Conservation (phyloP, 331 rosid species). For the Rosa hybrid region DNA sequence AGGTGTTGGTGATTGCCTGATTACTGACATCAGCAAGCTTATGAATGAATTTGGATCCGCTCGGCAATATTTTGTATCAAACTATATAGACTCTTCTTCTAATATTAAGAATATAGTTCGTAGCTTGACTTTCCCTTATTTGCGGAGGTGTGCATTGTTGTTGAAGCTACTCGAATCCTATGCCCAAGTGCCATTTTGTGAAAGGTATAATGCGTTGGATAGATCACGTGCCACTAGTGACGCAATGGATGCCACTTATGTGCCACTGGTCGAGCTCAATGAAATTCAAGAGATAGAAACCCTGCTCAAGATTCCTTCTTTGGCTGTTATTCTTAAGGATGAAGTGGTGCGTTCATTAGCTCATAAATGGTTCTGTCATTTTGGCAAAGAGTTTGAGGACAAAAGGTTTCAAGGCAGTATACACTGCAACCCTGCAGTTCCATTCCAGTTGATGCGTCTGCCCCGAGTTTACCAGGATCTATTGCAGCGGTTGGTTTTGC, state of each 20-base stretch:
- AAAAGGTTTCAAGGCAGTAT: slow-evolving; percentile 37
- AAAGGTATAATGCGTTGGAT: slow-evolving; percentile 52
- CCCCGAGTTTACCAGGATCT: slow-evolving; percentile 88
- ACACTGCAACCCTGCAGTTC: slow-evolving; percentile 75
- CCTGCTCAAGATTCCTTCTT: slow-evolving; percentile 72
- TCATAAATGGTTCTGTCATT: slow-evolving; percentile 70
- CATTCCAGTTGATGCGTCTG: slow-evolving; percentile 81
- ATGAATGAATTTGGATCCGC: slow-evolving; percentile 49
- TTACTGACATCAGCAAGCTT: slow-evolving; percentile 63
- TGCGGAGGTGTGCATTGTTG: slow-evolving; percentile 90
- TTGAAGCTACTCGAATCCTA: slow-evolving; percentile 65
- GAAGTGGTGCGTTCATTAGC: slow-evolving; percentile 55
- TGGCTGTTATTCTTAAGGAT: slow-evolving; percentile 75
- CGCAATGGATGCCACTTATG: slow-evolving; percentile 43
- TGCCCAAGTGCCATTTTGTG: slow-evolving; percentile 61
- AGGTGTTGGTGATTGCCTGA: slow-evolving; percentile 58
- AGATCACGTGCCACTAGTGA: slow-evolving; percentile 45
- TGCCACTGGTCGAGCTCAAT: slow-evolving; percentile 46
- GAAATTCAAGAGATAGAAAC: slow-evolving; percentile 76
- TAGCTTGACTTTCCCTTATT: slow-evolving; percentile 72
- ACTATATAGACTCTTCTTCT: slow-evolving; percentile 47
- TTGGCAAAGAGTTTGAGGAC: slow-evolving; percentile 55
- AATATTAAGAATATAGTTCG: slow-evolving; percentile 61
- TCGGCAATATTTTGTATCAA: slow-evolving; percentile 58
- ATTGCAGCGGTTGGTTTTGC: slow-evolving; percentile 72